phyloP scores from a whole-genome alignment of 2,329 filamentous ascomycete genomes.

The Curvularia sp. region DNA sequence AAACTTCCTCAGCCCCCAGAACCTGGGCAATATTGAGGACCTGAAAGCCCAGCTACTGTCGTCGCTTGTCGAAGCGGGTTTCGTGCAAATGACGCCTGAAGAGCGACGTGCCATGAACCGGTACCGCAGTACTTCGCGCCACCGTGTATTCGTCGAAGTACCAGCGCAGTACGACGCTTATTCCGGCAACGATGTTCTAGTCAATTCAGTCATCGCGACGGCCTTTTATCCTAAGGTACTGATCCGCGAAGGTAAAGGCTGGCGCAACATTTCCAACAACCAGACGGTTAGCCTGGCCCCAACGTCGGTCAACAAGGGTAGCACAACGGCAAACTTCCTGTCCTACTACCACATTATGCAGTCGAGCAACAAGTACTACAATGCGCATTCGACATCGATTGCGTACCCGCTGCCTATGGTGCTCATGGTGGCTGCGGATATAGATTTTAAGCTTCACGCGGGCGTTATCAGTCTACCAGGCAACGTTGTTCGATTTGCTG shows the following conservation, averaged over 20 bases:
- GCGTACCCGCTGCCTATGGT: conserved; percentile 75
- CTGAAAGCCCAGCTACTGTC: conserved; percentile 90
- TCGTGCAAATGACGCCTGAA: conserved; percentile 75
- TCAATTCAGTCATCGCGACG: conserved; percentile 85
- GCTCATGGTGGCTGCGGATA: conserved; percentile 80
- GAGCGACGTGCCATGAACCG: conserved; percentile 74
- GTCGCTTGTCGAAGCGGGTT: conserved; percentile 83
- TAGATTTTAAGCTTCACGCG: conserved; percentile 87
- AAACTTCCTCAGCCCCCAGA: conserved; percentile 90
- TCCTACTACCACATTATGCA: conserved; percentile 99
- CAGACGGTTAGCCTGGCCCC: conserved; percentile 87
- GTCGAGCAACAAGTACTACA: conserved; percentile 79
- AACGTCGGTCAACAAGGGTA: conserved; percentile 82
- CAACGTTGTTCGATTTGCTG: conserved; percentile 81
- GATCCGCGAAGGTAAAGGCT: conserved; percentile 81
- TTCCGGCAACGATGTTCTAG: conserved; percentile 79
- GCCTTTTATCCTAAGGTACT: conserved; percentile 96
- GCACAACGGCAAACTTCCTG: conserved; percentile 72
- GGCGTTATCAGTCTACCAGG: conserved; percentile 88
- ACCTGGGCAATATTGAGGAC: conserved; percentile 90
- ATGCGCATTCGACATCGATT: conserved; percentile 75
- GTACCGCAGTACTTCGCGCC: conserved; percentile 69
- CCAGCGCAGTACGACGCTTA: conserved; percentile 77
- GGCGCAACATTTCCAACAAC: conserved; percentile 92
- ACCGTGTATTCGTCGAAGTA: conserved; percentile 82